Conservation (phyloP, 140 eudicot species). For the Bidens hawaiensis region DNA sequence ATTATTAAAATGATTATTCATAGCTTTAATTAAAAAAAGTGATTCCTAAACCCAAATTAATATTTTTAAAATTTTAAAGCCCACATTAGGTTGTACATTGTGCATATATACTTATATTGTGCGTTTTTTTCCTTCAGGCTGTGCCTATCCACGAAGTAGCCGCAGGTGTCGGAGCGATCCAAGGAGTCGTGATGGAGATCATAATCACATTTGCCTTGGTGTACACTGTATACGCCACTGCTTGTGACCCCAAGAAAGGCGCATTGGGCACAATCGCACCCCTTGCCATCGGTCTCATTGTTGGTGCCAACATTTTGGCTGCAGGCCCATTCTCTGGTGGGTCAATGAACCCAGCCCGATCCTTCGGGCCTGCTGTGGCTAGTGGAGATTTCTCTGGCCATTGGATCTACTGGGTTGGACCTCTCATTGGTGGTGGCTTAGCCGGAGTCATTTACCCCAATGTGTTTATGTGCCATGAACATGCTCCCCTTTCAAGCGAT, state of each 20-base stretch:
- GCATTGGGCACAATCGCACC: constrained; percentile 52
- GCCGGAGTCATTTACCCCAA: constrained; percentile 46
- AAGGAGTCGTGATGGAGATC: constrained; percentile 51
- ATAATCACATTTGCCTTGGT: constrained; percentile 52
- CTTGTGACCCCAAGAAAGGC: constrained; percentile 60
- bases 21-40: not conserved
- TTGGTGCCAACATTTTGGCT: constrained; percentile 56
- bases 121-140: constrained; percentile 15
- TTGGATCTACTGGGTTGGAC: constrained; percentile 64
- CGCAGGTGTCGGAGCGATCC: constrained; percentile 34
- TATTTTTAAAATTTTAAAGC: too few species aligned
- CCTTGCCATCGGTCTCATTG: constrained; percentile 52
- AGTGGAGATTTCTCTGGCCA: constrained; percentile 38
- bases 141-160: constrained; percentile 41
- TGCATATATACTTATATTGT: not conserved
- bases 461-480: constrained; percentile 42
- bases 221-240: constrained; percentile 52
- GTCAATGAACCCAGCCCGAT: constrained; percentile 59
- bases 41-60: not conserved
- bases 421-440: constrained; percentile 48
- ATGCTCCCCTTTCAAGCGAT: constrained; percentile 36
- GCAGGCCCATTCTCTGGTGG: constrained; percentile 58
- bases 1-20: not conserved
- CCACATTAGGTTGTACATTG: not conserved
- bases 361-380: constrained; percentile 49